Evolutionary conservation across 805 yeast genomes (phyloP).

Genomic region (Kazachstania kunashirensis): DNA sequence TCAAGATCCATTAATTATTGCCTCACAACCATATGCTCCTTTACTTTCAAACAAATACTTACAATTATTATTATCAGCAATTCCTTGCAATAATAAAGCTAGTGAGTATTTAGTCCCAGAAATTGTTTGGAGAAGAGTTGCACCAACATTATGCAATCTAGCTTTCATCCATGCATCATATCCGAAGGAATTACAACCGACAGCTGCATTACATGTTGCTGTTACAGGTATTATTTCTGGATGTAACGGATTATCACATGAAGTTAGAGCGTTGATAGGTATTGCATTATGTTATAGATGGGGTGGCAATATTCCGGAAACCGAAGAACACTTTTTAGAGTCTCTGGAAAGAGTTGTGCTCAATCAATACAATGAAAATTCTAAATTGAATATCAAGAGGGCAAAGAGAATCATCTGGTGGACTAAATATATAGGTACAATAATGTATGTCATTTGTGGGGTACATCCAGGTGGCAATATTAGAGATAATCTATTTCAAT

Average conservation of each 20-base stretch:
- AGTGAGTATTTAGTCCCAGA: slow-evolving; percentile 36
- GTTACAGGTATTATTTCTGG: slow-evolving; percentile 69
- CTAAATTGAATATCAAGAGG: neutral
- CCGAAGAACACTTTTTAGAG: slow-evolving; percentile 38
- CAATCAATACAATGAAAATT: slow-evolving; percentile 33
- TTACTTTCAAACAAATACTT: slow-evolving; percentile 48
- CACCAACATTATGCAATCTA: slow-evolving; percentile 61
- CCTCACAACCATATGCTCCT: slow-evolving; percentile 68
- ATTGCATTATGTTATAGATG: slow-evolving; percentile 68
- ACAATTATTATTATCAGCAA: slow-evolving; percentile 43
- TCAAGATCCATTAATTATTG: slow-evolving; percentile 61
- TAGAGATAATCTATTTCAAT: slow-evolving; percentile 46
- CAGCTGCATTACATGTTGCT: slow-evolving; percentile 63
- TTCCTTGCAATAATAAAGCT: slow-evolving; percentile 38
- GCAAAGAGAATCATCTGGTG: slow-evolving; percentile 51
- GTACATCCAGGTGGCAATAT: slow-evolving; percentile 76
- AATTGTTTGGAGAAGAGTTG: slow-evolving; percentile 49
- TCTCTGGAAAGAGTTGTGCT: slow-evolving; percentile 41
- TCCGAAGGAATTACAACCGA: slow-evolving; percentile 67
- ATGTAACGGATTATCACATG: slow-evolving; percentile 64
- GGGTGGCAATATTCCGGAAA: slow-evolving; percentile 67
- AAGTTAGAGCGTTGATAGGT: slow-evolving; percentile 60
- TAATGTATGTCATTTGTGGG: slow-evolving; percentile 71
- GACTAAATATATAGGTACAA: slow-evolving; percentile 62
- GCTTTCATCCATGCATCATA: slow-evolving; percentile 71